These are phyloP conservation scores for Leishmania aethiopica DNA, from an alignment of 208 protist genomes.

Conservation along the genomic window DNA sequence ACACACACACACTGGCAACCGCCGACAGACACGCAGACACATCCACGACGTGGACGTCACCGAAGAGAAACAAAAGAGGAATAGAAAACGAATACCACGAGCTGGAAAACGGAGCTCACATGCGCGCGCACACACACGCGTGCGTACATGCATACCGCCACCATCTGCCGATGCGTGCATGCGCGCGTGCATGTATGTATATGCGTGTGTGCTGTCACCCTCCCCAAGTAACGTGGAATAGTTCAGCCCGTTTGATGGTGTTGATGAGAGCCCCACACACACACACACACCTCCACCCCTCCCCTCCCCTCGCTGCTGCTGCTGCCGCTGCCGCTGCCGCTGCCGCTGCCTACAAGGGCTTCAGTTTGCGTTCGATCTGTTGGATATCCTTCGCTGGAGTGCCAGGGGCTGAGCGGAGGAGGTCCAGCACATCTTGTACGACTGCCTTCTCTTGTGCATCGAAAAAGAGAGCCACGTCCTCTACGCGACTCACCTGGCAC, in stretches of 20 bases:
- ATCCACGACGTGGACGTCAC: neutral
- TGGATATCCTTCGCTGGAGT: conserved; percentile 49
- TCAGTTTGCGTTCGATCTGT: conserved; percentile 56
- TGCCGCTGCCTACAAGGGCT: conserved; percentile 26
- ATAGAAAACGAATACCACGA: neutral
- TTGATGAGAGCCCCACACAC: neutral
- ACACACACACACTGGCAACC: neutral
- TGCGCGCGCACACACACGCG: neutral
- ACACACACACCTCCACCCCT: neutral
- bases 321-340: neutral
- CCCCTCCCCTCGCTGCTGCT: neutral
- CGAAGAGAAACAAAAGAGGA: neutral
- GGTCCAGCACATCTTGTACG: conserved; percentile 53
- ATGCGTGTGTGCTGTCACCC: neutral
- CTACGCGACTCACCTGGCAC: conserved; percentile 73
- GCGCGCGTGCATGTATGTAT: neutral
- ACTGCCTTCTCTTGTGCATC: conserved; percentile 65
- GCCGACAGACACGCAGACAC: neutral
- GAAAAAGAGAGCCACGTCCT: conserved; percentile 86
- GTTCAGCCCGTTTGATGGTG: neutral
- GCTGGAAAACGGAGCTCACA: neutral
- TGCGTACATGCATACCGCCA: neutral
- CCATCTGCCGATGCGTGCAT: neutral
- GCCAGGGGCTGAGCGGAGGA: conserved; percentile 45
- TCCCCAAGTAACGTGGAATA: neutral